These are phyloP conservation scores for Ophiostoma sp. DNA, from an alignment of 2,329 filamentous ascomycete species.

Conservation along the genomic window DNA sequence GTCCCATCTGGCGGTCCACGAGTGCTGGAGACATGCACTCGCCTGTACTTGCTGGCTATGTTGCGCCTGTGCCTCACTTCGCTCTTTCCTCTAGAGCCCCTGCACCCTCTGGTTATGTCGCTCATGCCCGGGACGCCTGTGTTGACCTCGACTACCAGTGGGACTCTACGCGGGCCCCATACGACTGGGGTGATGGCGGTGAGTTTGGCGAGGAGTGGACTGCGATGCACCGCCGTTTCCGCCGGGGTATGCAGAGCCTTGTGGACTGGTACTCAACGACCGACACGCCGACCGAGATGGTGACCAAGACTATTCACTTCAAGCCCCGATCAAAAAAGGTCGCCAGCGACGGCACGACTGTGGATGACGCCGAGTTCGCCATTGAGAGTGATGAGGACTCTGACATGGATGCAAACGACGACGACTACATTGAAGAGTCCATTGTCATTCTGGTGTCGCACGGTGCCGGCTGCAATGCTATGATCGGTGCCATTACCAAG, in stretches of 20 bases:
- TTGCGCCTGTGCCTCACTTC: constrained; percentile 73
- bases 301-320: constrained; percentile 40
- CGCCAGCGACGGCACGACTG: neutral
- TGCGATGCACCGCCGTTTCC: constrained; percentile 86
- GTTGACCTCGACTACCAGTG: constrained; percentile 87
- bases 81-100: constrained; percentile 73
- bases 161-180: constrained; percentile 78
- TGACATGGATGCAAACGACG: constrained; percentile 28
- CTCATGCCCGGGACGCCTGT: constrained; percentile 84
- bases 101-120: constrained; percentile 82
- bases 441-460: constrained; percentile 88
- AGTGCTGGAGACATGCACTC: neutral
- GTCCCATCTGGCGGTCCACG: neutral
- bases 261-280: constrained; percentile 72
- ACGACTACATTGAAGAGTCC: constrained; percentile 62
- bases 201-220: constrained; percentile 92
- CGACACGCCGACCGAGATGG: constrained; percentile 47
- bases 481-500: constrained; percentile 86
- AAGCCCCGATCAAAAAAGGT: constrained; percentile 21
- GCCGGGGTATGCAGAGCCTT: constrained; percentile 70
- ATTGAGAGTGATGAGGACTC: constrained; percentile 24
- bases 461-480: constrained; percentile 89
- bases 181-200: constrained; percentile 83
- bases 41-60: constrained; percentile 48
- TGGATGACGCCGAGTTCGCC: constrained; percentile 35